phyloP scores from a whole-genome alignment of 169 alveolate species.

The Cystoisospora suis region DNA sequence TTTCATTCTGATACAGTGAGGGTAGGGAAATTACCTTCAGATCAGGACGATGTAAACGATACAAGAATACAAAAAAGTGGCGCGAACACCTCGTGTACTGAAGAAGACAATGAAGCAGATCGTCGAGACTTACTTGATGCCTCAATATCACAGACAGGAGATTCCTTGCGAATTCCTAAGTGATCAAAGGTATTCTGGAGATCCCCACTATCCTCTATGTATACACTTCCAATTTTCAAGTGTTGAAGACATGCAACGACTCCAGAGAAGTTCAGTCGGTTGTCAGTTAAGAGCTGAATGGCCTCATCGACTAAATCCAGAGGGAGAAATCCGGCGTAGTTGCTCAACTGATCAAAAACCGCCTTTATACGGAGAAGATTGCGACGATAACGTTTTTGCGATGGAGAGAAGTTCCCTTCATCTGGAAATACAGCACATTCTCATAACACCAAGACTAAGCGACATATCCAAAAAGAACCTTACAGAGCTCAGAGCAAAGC shows the following conservation, averaged over 20 bases:
- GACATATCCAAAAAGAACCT: too few species aligned
- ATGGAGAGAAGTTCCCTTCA: too few species aligned
- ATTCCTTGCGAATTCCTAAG: conserved; percentile 46
- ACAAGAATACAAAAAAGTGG: too few species aligned
- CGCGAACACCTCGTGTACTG: too few species aligned
- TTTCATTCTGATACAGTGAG: too few species aligned
- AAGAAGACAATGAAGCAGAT: neutral
- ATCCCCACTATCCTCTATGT: conserved; percentile 47
- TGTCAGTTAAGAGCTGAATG: conserved; percentile 70
- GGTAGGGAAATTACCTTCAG: too few species aligned
- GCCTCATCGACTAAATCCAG: conserved; percentile 74
- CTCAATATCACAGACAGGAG: conserved; percentile 56
- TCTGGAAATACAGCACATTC: too few species aligned
- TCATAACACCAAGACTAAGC: too few species aligned
- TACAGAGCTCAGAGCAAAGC: too few species aligned
- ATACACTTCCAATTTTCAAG: conserved; percentile 49
- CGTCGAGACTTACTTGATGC: conserved; percentile 41
- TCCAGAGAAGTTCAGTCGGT: conserved; percentile 71
- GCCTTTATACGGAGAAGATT: conserved; percentile 60
- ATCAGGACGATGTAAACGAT: too few species aligned
- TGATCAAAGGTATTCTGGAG: conserved; percentile 32
- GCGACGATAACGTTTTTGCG: conserved; percentile 33
- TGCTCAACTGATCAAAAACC: conserved; percentile 69
- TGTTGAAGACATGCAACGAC: conserved; percentile 69
- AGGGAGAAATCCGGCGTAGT: conserved; percentile 71